phyloP scores from a whole-genome alignment of 495 filamentous ascomycete genomes.

The Staphylotrichum longicolle region DNA sequence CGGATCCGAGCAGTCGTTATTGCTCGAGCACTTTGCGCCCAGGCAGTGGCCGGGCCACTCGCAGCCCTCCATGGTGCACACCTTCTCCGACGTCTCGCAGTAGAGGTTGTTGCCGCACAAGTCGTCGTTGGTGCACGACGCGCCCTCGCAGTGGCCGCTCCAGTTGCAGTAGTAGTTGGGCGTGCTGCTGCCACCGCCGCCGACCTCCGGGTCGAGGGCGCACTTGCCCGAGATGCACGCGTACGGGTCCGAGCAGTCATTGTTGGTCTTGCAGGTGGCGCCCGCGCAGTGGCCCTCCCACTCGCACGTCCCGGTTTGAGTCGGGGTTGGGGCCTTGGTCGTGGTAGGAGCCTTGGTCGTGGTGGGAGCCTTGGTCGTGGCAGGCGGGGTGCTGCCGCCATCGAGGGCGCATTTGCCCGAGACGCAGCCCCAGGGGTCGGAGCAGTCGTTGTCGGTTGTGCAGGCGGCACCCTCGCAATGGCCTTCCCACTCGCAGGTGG shows the following conservation, averaged over 20 bases:
- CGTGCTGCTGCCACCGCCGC: neutral
- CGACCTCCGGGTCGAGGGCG: neutral
- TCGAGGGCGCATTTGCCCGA: constrained; percentile 2
- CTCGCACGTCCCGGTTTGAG: neutral
- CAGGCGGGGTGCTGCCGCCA: no score
- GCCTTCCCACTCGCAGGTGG: constrained; percentile 16
- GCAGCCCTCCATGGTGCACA: constrained; percentile 11
- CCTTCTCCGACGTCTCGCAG: constrained; percentile 10
- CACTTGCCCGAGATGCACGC: no score
- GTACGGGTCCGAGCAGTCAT: constrained; percentile 27
- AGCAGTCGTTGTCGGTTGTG: constrained; percentile 23
- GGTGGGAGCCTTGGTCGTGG: no score
- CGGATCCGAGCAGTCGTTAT: constrained; percentile 13
- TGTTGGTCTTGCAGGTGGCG: constrained; percentile 16
- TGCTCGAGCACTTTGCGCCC: constrained; percentile 5
- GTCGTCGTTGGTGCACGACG: constrained; percentile 2
- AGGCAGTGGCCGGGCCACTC: constrained; percentile 16
- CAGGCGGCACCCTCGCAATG: constrained; percentile 21
- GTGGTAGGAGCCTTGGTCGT: no score
- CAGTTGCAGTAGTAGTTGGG: constrained; percentile 1
- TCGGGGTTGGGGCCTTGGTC: no score
- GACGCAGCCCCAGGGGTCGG: constrained; percentile 13
- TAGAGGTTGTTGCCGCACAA: neutral
- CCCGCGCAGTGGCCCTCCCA: constrained; percentile 22
- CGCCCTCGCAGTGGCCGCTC: constrained; percentile 14